Base-by-base conservation (phyloP, 2,329 filamentous ascomycete species). In the Plectosphaerella cucumerina region DNA sequence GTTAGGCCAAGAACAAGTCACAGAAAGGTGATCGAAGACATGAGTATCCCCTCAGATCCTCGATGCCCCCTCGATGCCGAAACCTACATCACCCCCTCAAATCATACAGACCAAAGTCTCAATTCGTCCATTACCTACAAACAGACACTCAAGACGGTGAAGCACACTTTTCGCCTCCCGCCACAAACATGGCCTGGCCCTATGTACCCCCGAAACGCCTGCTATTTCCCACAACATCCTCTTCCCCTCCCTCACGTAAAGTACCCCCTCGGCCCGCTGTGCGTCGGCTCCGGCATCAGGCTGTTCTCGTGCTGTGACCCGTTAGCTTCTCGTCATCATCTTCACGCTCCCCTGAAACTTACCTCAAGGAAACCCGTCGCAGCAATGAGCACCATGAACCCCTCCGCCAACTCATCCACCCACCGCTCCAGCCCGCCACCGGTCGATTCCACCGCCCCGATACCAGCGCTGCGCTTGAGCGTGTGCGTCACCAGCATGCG, bases 331-430 rank as follows among this genome's bases (percentile, higher is more conserved):
- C 23, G 48, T 39, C 15, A 48, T 37, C 39, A 42, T 49, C 20
- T 20, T 39, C 23, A 46, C 23, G 18, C 41, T 34, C 35, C 9
- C 6, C 6, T 12, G 8, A n/a, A 6, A 6, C 10, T 21, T 74
- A 96, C 92, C 77, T 97, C 88, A 49, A 96, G 73, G 67, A 96
- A 97, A 42, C 84, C 86, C 10, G 90, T 95, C 35, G 90, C 84
- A 26, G 85, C 80, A 62, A 97, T 89, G 56, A 97, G 75, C 50
- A 94, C 77, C 69, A 93, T 86, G 62, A 94, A 89, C 44, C 89
- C 86, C 66, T 96, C 90, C 6, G 92, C 89, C 58, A 97, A 70
- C 59, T 93, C 90, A 45, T 82, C 80, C 35, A 96, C 73, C 56
- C 82, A 81, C 50, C 84, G 75, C 48, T 84, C 83, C 34, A 84